Base-by-base conservation (phyloP, 176 grass and related monocot species). In the Eremochloa ophiuroides region DNA sequence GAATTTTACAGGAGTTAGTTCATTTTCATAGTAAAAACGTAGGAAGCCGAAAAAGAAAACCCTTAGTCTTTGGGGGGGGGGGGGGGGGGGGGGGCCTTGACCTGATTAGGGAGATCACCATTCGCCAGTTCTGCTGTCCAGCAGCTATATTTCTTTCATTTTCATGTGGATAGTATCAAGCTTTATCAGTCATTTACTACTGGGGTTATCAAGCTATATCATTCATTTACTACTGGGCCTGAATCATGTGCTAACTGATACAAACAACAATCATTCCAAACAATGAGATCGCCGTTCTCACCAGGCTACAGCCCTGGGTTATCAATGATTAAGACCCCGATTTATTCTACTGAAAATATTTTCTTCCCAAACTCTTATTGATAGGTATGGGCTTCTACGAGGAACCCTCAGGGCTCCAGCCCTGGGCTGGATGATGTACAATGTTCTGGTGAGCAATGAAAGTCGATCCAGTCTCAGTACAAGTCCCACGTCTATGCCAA, bases 401-500 rank as follows among this genome's bases (percentile, higher is more conserved):
- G 93, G 96, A 75, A 95, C 91, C 29, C 87, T 99, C 7, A 88
- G 93, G 43, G 91, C 91, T 13, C 93, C 96, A 29, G 96, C 91
- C 4, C 71, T 96, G 16, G 93, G 93, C 66, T 90, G 88, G 93
- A 91, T 99, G 91, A 93, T 96, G 93, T 99, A 95, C 85, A 99
- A 99, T 56, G 68, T 91, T 84, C 91, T 93, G 29, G 93, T 95
- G 66, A 93, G 97, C 93, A 99, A 99, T 23, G 87, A 99, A 73
- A 95, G 84, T 90, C 93, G 20, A 99, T 99, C 46, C 67, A 93
- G 84, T 99, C 97, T 3, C 97, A 99, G 62, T 99, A 96, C 85
- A 93, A 89, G 43, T 99, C 97, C 53, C 93, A 99, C 43, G 97
- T 99, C n/a, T 99, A 95, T 6, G 90, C 93, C 63, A 89, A 96